These are phyloP conservation scores for Phytophthora foliorum DNA, from an alignment of 352 stramenopile genomes.

Conservation along the genomic window DNA sequence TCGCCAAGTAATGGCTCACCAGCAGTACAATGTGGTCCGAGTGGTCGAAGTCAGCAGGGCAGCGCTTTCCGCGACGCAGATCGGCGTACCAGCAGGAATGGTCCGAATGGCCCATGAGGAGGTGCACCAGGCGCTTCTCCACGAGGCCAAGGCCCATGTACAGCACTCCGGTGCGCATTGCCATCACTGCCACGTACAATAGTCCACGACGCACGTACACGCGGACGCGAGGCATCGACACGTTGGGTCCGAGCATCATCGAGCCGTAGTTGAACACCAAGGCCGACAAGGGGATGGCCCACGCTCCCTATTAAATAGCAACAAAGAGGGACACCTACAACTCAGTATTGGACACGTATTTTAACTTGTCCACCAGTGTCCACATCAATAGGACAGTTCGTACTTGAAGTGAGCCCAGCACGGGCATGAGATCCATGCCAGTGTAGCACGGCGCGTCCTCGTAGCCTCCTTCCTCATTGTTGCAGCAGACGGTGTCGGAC, in stretches of 20 bases:
- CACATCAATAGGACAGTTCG: background rate
- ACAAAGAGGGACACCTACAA: conserved; percentile 3
- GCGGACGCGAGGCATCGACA: conserved; percentile 59
- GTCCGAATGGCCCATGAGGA: conserved; percentile 46
- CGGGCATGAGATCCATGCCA: conserved; percentile 68
- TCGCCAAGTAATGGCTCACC: conserved; percentile 76
- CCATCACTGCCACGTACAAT: conserved; percentile 73
- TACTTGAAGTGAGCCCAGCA: conserved; percentile 58
- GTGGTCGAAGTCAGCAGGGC: conserved; percentile 71
- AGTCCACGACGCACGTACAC: conserved; percentile 62
- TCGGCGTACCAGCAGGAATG: conserved; percentile 70
- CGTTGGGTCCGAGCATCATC: conserved; percentile 68
- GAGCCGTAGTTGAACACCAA: conserved; percentile 76
- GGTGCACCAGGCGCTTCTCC: conserved; percentile 50
- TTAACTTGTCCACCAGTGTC: background rate
- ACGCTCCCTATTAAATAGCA: conserved; percentile 73
- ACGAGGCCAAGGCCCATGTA: conserved; percentile 69
- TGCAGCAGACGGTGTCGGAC: conserved; percentile 68
- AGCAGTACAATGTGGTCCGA: conserved; percentile 86
- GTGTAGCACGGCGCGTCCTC: conserved; percentile 62
- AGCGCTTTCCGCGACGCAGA: conserved; percentile 63
- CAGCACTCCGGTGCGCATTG: conserved; percentile 69
- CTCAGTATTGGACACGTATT: background rate
- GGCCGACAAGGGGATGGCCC: conserved; percentile 64
- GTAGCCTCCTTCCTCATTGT: conserved; percentile 37